Base-by-base conservation (phyloP, 2,329 filamentous ascomycete species). In the Claviceps sp. region DNA sequence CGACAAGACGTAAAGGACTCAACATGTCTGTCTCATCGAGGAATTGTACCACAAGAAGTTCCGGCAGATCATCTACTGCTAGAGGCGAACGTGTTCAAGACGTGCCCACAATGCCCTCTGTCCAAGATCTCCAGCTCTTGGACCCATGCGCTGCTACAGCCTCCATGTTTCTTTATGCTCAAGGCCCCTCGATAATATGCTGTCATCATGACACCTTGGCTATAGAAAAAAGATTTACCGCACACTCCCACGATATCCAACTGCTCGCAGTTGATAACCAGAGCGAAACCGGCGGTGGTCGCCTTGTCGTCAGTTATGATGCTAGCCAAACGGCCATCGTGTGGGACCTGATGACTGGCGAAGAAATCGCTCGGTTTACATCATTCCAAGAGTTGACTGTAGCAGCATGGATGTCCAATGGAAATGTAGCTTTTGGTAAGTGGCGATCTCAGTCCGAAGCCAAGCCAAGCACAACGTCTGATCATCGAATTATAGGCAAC, bases 341-440 rank as follows among this genome's bases (percentile, higher is more conserved):
- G 7, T 98, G 93, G 93, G 91, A 98, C 69, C 76, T 96, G 55
- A 82, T 94, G 71, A 94, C 89, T 0, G 93, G 93, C 48, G 83
- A 89, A 54, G 89, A 96, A 68, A 78, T 96, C 54, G 84, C 91
- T 41, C 80, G 90, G n/a, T 97, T 97, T 70, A 84, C 85, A 24
- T 93, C 90, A 0, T 96, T 95, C 63, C 89, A 95, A 62, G 81
- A 87, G 58, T 77, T 97, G 56, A 84, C 83, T 22, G 84, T 88
- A 34, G 91, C 90, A 40, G 77, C 87, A 13, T 98, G 93, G 89
- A 96, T 98, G 90, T 80, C 85, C 45, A 96, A 96, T 70, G 93
- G 93, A 51, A 95, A 95, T 70, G 84, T 98, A 58, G 91, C 89
- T 40, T 97, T 97, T 73, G 93, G 91, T 96, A 75, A 68, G 82